Evolutionary conservation across 352 stramenopile genomes (phyloP).

Genomic region (Halophytophthora batemanensis): DNA sequence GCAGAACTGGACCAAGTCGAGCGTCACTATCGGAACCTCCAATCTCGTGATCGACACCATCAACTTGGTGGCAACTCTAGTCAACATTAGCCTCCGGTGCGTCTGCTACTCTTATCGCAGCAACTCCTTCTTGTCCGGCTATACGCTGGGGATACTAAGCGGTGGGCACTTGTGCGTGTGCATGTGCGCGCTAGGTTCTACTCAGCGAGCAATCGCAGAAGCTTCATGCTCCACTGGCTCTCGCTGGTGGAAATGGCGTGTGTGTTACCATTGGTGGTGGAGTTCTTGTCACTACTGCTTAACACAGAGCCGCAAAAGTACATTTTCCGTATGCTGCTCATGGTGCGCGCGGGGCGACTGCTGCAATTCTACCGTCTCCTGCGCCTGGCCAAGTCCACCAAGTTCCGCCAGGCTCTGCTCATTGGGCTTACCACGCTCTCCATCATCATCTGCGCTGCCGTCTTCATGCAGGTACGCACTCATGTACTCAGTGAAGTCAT

Average conservation of each 20-base stretch:
- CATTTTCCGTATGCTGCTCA: constrained; percentile 57
- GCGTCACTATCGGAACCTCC: constrained; percentile 22
- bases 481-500: not conserved
- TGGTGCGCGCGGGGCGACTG: constrained; percentile 53
- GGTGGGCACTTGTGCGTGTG: not conserved
- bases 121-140: not conserved
- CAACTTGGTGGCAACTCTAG: constrained; percentile 45
- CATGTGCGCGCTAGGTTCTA: constrained; percentile 39
- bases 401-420: constrained; percentile 45
- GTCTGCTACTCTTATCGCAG: not conserved
- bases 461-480: constrained; percentile 48
- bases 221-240: constrained; percentile 59
- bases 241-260: constrained; percentile 54
- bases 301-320: constrained; percentile 33
- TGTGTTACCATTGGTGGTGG: constrained; percentile 40
- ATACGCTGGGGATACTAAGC: not conserved
- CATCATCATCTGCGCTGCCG: constrained; percentile 62
- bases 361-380: constrained; percentile 66
- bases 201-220: constrained; percentile 54
- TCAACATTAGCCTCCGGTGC: constrained; percentile 47
- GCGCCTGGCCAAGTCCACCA: constrained; percentile 52
- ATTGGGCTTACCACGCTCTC: constrained; percentile 52
- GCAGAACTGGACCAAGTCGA: constrained; percentile 54
- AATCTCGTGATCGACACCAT: constrained; percentile 45
- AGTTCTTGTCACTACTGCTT: constrained; percentile 20